Evolutionary conservation across 345 rosid species (phyloP), one percentile per base, ranked within the genome.

Genomic region (Carallia pectinifolia): DNA sequence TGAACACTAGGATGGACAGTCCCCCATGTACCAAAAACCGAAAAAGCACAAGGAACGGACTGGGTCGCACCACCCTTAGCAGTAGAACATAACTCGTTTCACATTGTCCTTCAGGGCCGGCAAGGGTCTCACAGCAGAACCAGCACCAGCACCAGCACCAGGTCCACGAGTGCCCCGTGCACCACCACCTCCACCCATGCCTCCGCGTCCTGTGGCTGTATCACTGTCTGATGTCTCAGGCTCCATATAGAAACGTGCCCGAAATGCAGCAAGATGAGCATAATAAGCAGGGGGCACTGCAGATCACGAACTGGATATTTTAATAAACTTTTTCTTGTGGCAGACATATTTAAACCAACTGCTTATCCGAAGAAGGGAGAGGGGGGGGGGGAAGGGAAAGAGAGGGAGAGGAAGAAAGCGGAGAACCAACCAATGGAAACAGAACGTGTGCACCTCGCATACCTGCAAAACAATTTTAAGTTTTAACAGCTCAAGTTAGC

Each of bases 221-320:
- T 96, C 97, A 68, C 98, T 92, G 80, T 95, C 99, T 8, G 97
- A 92, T 3, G 97, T 86, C 84, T 90, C 99, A 1, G 99, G 97
- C 63, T 95, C 99, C 99, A 92, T 89, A 73, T 95, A 95, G 85
- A 95, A 95, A 23, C 97, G 89, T 54, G 99, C 99, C 71, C 97
- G 84, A 66, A 95, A 95, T 48, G 99, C 99, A 34, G 98, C 99
- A 27, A 95, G 91, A 82, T 95, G 99, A 1, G 99, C 99, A 72
- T 95, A 92, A 59, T 95, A 95, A 1, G 98, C 99, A 17, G 98
- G 99, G 4, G 99, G 99, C 54, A 95, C 99, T 95, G 85, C 73
- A 77, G 34, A 67, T 48, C 63, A 66, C 2, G 58, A 58, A 23
- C 34, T 8, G 0, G 29, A 19, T 33, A 33, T 2, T 4, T 33